phyloP scores from a whole-genome alignment of 2,329 filamentous ascomycete species.

The Pseudogymnoascus destructans region DNA sequence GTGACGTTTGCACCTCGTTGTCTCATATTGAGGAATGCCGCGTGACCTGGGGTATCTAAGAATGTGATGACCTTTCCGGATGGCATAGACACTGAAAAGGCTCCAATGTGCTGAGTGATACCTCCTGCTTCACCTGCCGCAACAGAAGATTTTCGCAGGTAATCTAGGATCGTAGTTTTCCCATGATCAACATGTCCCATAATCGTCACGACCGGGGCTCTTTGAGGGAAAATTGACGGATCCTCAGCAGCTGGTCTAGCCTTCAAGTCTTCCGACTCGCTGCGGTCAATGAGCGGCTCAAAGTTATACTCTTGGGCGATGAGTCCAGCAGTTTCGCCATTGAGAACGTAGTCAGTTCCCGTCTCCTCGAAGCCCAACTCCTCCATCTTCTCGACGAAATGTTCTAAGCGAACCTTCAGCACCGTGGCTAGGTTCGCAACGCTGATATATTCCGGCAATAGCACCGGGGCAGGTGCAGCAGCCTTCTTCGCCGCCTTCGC shows the following conservation, averaged over 20 bases:
- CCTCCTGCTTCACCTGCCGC: slow-evolving; percentile 87
- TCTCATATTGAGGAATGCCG: slow-evolving; percentile 90
- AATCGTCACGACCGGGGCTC: slow-evolving; percentile 92
- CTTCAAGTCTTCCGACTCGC: slow-evolving; percentile 54
- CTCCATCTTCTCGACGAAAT: slow-evolving; percentile 63
- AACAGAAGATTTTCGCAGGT: slow-evolving; percentile 81
- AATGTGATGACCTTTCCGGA: slow-evolving; percentile 88
- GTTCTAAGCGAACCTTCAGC: slow-evolving; percentile 54
- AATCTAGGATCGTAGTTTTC: slow-evolving; percentile 93
- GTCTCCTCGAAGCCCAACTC: slow-evolving; percentile 85
- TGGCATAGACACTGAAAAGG: slow-evolving; percentile 81
- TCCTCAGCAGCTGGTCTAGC: slow-evolving; percentile 58
- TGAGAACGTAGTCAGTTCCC: slow-evolving; percentile 70
- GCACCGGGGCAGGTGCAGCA: slow-evolving; percentile 45
- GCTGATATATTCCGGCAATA: slow-evolving; percentile 82
- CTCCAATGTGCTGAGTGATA: slow-evolving; percentile 97
- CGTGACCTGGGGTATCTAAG: slow-evolving; percentile 90
- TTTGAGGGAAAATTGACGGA: slow-evolving; percentile 50
- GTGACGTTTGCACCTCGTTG: slow-evolving; percentile 92
- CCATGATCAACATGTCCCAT: slow-evolving; percentile 99
- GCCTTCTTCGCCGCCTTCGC: slow-evolving; percentile 27
- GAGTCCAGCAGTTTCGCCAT: slow-evolving; percentile 77
- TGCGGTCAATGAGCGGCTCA: slow-evolving; percentile 63
- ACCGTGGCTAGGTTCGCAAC: slow-evolving; percentile 69
- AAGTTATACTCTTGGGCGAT: slow-evolving; percentile 89